Conservation (phyloP, 2,329 filamentous ascomycete species). For the Aspergillus ochraceoroseus region DNA sequence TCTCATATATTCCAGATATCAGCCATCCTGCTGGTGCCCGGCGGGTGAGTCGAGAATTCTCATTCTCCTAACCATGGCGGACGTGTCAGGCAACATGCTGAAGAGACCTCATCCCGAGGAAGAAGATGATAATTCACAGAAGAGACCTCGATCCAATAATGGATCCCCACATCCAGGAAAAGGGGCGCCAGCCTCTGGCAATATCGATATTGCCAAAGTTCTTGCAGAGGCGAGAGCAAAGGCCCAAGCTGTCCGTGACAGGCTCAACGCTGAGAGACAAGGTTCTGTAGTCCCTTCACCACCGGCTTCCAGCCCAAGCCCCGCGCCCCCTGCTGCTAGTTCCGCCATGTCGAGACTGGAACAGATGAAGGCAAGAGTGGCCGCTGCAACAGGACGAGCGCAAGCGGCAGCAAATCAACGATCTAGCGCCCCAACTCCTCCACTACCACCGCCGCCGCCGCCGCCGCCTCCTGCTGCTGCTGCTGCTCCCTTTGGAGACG, state of each 20-base stretch:
- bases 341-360: slow-evolving; percentile 63
- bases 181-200: slow-evolving; percentile 32
- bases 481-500: slow-evolving; percentile 48
- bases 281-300: slow-evolving; percentile 18
- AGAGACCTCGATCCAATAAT: slow-evolving; percentile 49
- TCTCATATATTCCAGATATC: slow-evolving; percentile 2
- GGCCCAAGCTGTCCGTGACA: slow-evolving; percentile 47
- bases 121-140: slow-evolving; percentile 43
- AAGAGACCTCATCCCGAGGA: slow-evolving; percentile 49
- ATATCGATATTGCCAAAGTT: slow-evolving; percentile 46
- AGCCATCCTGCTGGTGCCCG: slow-evolving; percentile 4
- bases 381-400: slow-evolving; percentile 61
- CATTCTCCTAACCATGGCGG: slow-evolving; percentile 36
- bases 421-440: slow-evolving; percentile 31
- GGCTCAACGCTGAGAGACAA: slow-evolving; percentile 40
- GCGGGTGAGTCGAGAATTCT: slow-evolving; percentile 15
- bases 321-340: slow-evolving; percentile 31
- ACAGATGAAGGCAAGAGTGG: slow-evolving; percentile 72
- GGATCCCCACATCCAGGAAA: slow-evolving; percentile 45
- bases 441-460: slow-evolving; percentile 41
- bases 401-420: slow-evolving; percentile 44
- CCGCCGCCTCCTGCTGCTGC: too few species aligned
- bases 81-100: slow-evolving; percentile 41
- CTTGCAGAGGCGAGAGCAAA: slow-evolving; percentile 47
- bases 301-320: slow-evolving; percentile 35